Percentiles rank a stretch among this genome's conserved stretches.
phyloP scores from a whole-genome alignment of 768 basidiomycete genomes.

The Candolleomyces efflorescens region DNA sequence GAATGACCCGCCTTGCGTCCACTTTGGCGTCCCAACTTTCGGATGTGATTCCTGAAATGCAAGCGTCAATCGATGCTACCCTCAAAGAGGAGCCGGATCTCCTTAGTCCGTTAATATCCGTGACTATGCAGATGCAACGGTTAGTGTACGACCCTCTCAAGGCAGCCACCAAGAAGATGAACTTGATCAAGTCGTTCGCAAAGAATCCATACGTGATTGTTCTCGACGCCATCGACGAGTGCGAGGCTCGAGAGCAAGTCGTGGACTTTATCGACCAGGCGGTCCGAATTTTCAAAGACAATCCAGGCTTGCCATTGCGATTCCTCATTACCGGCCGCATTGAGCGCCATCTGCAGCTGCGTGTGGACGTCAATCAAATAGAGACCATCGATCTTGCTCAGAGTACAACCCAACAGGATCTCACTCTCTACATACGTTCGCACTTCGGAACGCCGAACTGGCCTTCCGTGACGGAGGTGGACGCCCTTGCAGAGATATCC shows the following conservation, averaged over 20 bases:
- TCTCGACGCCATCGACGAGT: constrained; percentile 18
- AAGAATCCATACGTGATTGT: constrained; percentile 5
- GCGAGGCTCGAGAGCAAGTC: constrained; percentile 5
- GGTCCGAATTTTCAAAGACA: neutral
- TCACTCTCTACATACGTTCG: neutral
- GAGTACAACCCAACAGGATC: neutral
- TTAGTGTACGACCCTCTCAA: constrained; percentile 10
- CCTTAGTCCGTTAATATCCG: neutral
- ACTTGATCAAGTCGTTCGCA: neutral
- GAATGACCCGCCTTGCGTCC: neutral
- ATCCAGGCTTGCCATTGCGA: neutral
- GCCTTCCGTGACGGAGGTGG: neutral
- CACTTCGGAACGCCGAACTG: neutral
- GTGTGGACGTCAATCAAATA: neutral
- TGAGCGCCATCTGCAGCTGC: neutral
- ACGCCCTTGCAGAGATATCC: neutral
- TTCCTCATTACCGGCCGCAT: neutral
- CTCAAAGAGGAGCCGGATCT: constrained; percentile 9
- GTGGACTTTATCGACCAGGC: constrained; percentile 6
- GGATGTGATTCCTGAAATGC: neutral
- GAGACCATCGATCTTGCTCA: neutral
- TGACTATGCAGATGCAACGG: constrained; percentile 6
- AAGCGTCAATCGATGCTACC: neutral
- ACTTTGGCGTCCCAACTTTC: constrained; percentile 15
- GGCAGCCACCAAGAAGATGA: neutral